phyloP scores from a whole-genome alignment of 768 basidiomycete genomes.

The Floccularia luteovirens region DNA sequence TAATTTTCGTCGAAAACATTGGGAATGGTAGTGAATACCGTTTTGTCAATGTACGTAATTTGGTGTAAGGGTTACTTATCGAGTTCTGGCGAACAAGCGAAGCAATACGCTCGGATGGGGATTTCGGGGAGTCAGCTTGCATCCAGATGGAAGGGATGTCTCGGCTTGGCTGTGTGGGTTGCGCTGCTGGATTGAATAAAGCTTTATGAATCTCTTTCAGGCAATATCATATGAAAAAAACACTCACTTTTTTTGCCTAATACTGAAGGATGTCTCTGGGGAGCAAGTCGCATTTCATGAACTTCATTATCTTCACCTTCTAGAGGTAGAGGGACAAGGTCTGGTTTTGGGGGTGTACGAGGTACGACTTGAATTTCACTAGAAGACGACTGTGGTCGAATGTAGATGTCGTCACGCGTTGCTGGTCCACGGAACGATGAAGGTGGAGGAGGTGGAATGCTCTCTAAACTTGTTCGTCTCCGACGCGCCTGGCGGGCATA shows the following conservation, averaged over 20 bases:
- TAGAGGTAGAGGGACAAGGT: not conserved
- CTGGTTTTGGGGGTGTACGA: not conserved
- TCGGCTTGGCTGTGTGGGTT: not conserved
- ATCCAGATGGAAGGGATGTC: conserved; percentile 45
- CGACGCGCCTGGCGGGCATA: not conserved
- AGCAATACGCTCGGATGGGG: conserved; percentile 22
- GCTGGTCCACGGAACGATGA: conserved; percentile 1
- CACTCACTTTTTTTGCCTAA: not conserved
- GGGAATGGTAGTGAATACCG: conserved; percentile 43
- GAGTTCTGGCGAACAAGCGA: conserved; percentile 12
- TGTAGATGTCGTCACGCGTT: conserved; percentile 6
- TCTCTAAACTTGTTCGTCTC: not conserved
- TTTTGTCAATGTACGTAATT: conserved; percentile 35
- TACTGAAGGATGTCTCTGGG: not conserved
- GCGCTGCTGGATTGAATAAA: not conserved
- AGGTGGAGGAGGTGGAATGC: not conserved
- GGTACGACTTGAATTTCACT: not conserved
- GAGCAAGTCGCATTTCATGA: too few relatives aligned
- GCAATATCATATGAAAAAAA: not conserved
- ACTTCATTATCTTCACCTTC: not conserved
- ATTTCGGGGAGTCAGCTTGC: conserved; percentile 30
- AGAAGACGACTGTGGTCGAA: not conserved
- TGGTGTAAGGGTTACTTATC: conserved; percentile 26
- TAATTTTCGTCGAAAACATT: conserved; percentile 20
- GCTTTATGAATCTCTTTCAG: not conserved